A percentile compares a stretch with the other conserved stretches of the same genome.
These are phyloP conservation scores for Podaxis rugospora DNA, from an alignment of 768 basidiomycete species.

Conservation along the genomic window DNA sequence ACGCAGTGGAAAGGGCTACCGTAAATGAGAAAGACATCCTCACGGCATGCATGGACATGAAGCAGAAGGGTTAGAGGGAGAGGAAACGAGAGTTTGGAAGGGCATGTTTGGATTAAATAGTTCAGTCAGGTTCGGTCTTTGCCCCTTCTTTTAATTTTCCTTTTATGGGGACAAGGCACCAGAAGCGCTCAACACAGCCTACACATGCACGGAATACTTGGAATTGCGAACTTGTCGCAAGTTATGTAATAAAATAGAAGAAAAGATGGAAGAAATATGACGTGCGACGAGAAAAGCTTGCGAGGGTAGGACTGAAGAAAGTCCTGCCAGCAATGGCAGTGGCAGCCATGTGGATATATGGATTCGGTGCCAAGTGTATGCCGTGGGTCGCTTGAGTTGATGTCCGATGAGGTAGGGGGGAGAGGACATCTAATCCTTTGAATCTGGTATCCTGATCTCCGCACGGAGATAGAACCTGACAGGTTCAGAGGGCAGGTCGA, in stretches of 20 bases:
- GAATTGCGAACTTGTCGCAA: slow-evolving; percentile 19
- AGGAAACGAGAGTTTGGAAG: slow-evolving; percentile 3
- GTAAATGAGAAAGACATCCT: background rate
- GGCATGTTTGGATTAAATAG: slow-evolving; percentile 4
- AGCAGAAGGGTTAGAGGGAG: background rate
- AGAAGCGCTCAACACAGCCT: slow-evolving; percentile 6
- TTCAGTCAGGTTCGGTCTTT: slow-evolving; percentile 1
- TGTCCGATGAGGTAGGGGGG: slow-evolving; percentile 38
- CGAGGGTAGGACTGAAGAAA: background rate
- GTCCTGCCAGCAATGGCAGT: slow-evolving; percentile 5
- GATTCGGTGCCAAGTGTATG: slow-evolving; percentile 26
- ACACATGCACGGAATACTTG: slow-evolving; percentile 3
- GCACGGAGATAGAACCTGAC: slow-evolving; percentile 20
- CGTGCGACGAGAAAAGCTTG: background rate
- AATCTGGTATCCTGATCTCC: slow-evolving; percentile 18
- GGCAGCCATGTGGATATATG: slow-evolving; percentile 17
- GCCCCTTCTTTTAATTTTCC: slow-evolving; percentile 11
- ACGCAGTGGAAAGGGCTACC: background rate
- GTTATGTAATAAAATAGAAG: slow-evolving; percentile 17
- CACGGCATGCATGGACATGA: slow-evolving; percentile 3
- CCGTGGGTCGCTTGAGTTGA: slow-evolving; percentile 31
- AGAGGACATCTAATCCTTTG: slow-evolving; percentile 12
- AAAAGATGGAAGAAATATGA: background rate
- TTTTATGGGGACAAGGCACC: slow-evolving; percentile 19
- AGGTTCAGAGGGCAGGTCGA: slow-evolving; percentile 20